Evolutionary conservation across 352 stramenopile genomes (phyloP), one percentile per base, ranked within the genome.

Genomic region (Stephanocyclus meneghinianus): DNA sequence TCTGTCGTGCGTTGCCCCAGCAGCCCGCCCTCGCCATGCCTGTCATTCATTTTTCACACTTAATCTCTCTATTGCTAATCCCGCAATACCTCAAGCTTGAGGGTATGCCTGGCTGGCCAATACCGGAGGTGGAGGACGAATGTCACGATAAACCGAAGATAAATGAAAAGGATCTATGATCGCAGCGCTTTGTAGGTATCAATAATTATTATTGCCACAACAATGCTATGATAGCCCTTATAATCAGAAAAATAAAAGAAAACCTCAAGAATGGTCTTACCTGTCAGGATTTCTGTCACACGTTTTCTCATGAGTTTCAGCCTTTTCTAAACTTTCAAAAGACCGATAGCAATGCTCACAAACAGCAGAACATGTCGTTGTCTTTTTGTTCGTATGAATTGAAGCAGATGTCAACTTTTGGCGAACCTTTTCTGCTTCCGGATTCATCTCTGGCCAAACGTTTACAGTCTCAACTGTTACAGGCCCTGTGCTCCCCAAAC

Each of bases 401-500:
- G 69, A 40, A 5, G 18, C 56, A 13, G 66, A 74, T 35, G 56
- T 48, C 44, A 83, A 30, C 40, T 68, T 18, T 26, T 85, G 73
- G n/a, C 48, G 51, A 53, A 72, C 50, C 63, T 68, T 44, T 65
- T 75, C 61, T 21, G 60, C 72, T 32, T 15, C 71, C 32, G 64
- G 35, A 72, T 78, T 76, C 62, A 75, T 50, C 29, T 66, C 32
- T 35, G 50, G 42, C 69, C 71, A 76, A 0, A 81, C 65, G 35
- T 87, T 73, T 0, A 91, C 69, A 5, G 85, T 91, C 57, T 98
- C 95, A 32, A 98, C 93, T 0, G 95, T 88, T 2, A 98, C 89
- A 0, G 95, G 92, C 47, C 95, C 93, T 0, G 75, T 96, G 0
- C 94, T 93, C 13, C 96, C 96, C 83, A 98, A 95, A 26, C 96